Conservation (phyloP, 768 basidiomycete species). For the Pisolithus microcarpus region DNA sequence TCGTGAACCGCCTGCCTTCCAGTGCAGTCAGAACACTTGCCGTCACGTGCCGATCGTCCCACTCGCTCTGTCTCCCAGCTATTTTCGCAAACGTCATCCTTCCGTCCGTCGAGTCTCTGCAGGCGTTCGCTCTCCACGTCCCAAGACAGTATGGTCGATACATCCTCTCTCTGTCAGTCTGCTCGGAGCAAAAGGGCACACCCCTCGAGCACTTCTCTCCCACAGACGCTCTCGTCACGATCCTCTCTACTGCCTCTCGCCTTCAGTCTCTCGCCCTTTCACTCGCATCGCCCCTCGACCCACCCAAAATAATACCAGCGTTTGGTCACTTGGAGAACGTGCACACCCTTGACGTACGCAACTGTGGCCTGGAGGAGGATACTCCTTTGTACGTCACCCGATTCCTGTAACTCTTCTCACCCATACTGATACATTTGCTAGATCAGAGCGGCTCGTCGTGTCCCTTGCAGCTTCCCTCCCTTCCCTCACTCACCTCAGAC, state of each 20-base stretch:
- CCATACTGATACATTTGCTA: constrained; percentile 4
- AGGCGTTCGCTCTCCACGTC: constrained; percentile 48
- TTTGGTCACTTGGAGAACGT: constrained; percentile 16
- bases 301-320: constrained; percentile 12
- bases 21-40: constrained; percentile 43
- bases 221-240: constrained; percentile 42
- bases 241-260: constrained; percentile 45
- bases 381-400: constrained; percentile 31
- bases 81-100: constrained; percentile 55
- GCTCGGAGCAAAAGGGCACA: constrained; percentile 30
- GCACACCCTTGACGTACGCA: constrained; percentile 14
- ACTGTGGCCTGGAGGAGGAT: constrained; percentile 28
- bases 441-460: constrained; percentile 57
- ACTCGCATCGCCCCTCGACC: constrained; percentile 20
- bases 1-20: constrained; percentile 44
- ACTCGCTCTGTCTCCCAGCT: constrained; percentile 48
- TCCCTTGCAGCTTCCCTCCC: constrained; percentile 57
- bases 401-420: not conserved
- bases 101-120: constrained; percentile 37
- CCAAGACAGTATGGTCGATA: constrained; percentile 48
- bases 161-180: constrained; percentile 43
- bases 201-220: constrained; percentile 24
- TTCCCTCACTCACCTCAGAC: constrained; percentile 45
- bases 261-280: constrained; percentile 28
- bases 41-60: constrained; percentile 41